Percentiles rank a stretch among this genome's conserved stretches.
phyloP scores from a whole-genome alignment of 2,329 filamentous ascomycete genomes.

The Fusarium nurragi region DNA sequence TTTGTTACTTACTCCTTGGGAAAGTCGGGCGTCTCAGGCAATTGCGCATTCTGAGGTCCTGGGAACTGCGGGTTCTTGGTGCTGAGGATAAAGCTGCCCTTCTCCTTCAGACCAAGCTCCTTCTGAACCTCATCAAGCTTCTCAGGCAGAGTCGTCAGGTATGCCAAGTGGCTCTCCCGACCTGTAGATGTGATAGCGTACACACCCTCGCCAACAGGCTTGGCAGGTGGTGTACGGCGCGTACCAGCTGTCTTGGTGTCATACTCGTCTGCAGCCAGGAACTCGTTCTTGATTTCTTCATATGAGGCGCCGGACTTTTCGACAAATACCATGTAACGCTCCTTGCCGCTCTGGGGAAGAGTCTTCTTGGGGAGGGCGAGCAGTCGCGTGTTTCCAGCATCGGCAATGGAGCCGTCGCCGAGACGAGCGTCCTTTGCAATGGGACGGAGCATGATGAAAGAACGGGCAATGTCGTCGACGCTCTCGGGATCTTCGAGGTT shows the following conservation, averaged over 20 bases:
- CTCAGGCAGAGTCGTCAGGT: conserved; percentile 78
- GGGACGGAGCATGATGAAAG: conserved; percentile 81
- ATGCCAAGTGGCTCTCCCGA: conserved; percentile 78
- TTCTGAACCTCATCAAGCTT: conserved; percentile 76
- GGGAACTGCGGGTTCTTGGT: conserved; percentile 81
- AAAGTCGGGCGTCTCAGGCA: conserved; percentile 74
- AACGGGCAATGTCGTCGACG: conserved; percentile 78
- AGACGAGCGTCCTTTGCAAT: conserved; percentile 72
- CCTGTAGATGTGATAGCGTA: conserved; percentile 82
- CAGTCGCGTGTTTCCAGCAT: conserved; percentile 72
- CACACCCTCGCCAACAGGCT: conserved; percentile 83
- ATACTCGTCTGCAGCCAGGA: conserved; percentile 74
- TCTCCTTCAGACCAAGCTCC: conserved; percentile 74
- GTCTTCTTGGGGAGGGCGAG: conserved; percentile 86
- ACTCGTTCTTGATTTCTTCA: conserved; percentile 75
- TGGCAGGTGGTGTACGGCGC: conserved; percentile 73
- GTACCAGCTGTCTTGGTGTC: conserved; percentile 79
- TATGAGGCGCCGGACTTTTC: conserved; percentile 76
- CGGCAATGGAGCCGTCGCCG: conserved; percentile 58
- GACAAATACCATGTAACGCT: conserved; percentile 84
- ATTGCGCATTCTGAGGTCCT: conserved; percentile 68
- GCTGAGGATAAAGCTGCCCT: conserved; percentile 81
- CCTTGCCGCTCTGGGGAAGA: conserved; percentile 73
- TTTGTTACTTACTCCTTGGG: conserved; percentile 67
- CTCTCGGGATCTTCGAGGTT: conserved; percentile 74